These are phyloP conservation scores for Wolfiporia cocos DNA, from an alignment of 1,284 basidiomycete genomes.

Conservation along the genomic window DNA sequence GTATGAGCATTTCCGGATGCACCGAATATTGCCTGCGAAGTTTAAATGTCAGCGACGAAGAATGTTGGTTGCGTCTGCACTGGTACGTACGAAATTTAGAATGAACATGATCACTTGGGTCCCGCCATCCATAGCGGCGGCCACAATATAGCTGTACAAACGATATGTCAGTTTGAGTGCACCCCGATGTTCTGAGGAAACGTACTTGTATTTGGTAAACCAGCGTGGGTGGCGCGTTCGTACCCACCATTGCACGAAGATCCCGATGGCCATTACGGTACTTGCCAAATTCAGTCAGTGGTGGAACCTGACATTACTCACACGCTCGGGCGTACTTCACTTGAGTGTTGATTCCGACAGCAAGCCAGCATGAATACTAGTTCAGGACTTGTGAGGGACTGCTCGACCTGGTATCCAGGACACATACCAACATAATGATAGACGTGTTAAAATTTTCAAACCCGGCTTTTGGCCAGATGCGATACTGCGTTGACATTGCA, in stretches of 20 bases:
- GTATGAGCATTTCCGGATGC: slow-evolving; percentile 21
- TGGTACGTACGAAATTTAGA: slow-evolving; percentile 23
- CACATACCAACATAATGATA: slow-evolving; percentile 26
- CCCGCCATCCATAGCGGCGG: slow-evolving; percentile 25
- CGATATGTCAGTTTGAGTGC: neutral
- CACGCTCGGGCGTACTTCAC: slow-evolving; percentile 22
- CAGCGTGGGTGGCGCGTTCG: slow-evolving; percentile 37
- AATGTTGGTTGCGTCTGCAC: no score
- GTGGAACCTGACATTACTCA: neutral
- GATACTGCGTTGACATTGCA: slow-evolving; percentile 31
- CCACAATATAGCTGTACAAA: slow-evolving; percentile 25
- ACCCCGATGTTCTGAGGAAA: slow-evolving; percentile 11
- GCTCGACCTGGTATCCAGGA: slow-evolving; percentile 7
- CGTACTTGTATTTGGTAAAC: slow-evolving; percentile 59
- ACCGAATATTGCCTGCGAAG: slow-evolving; percentile 21
- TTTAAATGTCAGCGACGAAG: neutral
- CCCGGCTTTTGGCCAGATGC: slow-evolving; percentile 38
- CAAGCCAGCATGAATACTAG: slow-evolving; percentile 36
- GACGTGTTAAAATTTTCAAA: slow-evolving; percentile 44
- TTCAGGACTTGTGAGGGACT: slow-evolving; percentile 4
- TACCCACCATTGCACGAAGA: slow-evolving; percentile 52
- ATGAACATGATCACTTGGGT: slow-evolving; percentile 29
- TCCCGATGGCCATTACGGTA: slow-evolving; percentile 40
- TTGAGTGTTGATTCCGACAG: slow-evolving; percentile 49
- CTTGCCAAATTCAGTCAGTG: slow-evolving; percentile 8